phyloP scores from a whole-genome alignment of 208 protist species.

The Acanthamoeba healyi region DNA sequence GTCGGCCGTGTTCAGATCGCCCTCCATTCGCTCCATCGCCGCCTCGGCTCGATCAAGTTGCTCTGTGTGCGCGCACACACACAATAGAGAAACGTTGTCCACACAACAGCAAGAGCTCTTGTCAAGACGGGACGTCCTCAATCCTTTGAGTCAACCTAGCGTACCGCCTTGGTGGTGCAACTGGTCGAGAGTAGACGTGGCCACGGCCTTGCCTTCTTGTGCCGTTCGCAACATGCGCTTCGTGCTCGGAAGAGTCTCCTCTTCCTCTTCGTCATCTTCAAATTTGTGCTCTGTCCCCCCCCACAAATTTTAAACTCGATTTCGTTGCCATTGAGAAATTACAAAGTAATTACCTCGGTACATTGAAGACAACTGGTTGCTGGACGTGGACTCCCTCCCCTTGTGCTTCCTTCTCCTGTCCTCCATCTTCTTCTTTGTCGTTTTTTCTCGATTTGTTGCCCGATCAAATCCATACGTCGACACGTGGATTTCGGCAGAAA shows the following conservation, averaged over 20 bases:
- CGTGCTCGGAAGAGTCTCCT: too few relatives aligned
- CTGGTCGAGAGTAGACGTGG: slow-evolving; percentile 2
- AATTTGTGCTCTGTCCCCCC: neutral
- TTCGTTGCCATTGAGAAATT: too few relatives aligned
- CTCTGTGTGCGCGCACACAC: neutral
- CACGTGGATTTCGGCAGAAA: too few relatives aligned
- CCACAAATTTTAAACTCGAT: too few relatives aligned
- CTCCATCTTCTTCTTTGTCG: too few relatives aligned
- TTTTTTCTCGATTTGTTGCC: too few relatives aligned
- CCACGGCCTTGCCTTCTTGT: slow-evolving; percentile 41
- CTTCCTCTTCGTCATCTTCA: neutral
- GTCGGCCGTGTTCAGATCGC: slow-evolving; percentile 7
- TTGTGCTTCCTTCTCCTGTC: too few relatives aligned
- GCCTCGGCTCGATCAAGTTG: slow-evolving; percentile 8
- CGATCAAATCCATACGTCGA: too few relatives aligned
- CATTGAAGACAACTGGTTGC: too few relatives aligned
- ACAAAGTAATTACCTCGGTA: too few relatives aligned
- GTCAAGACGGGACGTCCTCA: too few relatives aligned
- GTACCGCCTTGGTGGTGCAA: slow-evolving; percentile 55
- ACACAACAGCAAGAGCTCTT: neutral
- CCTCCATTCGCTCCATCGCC: slow-evolving; percentile 5
- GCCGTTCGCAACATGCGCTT: slow-evolving; percentile 38
- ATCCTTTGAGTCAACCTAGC: neutral
- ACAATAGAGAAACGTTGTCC: neutral
- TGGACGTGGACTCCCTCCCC: too few relatives aligned